Evolutionary conservation across 2,329 filamentous ascomycete genomes (phyloP), one percentile per base, ranked within the genome.

Genomic region (Cordyceps farinosa): DNA sequence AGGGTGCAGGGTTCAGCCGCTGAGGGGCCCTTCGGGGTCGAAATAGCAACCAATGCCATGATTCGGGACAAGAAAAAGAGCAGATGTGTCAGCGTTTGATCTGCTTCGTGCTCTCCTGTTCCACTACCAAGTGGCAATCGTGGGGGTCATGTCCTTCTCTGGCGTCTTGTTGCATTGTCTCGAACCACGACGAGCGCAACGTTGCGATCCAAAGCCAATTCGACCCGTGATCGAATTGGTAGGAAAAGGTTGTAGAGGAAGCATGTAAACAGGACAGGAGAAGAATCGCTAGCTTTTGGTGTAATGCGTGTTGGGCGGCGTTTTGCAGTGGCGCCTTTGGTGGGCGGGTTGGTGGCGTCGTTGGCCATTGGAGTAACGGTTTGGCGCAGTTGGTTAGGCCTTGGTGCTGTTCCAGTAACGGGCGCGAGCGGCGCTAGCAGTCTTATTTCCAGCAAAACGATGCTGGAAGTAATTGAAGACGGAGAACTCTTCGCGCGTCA

Each of bases 381-480:
- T 44, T 32, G 40, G 40, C 40, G 30, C 40, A 34, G 11, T 40
- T 13, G 13, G 6, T 72, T 70, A 79, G 54, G 74, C 78, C 56
- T 71, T 70, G 22, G 72, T 68, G 66, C 79, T 77, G 69, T 83
- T 78, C 84, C 84, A 87, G 72, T 81, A 86, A 64, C 82, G 75
- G 68, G 73, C 79, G 65, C 78, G 77, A 22, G 84, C 84, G 44
- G 73, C 75, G n/a, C 77, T 71, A 47, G 80, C 80, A n/a, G 77
- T 69, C 66, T 77, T 71, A 67, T 82, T 74, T 65, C 84, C 84
- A 36, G 78, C 74, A 71, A 89, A 92, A 10, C 88, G 84, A 66
- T 83, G 76, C 66, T 90, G 88, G 74, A 90, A 94, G 75, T 89
- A 94, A 79, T 95, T 96, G 84, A 96, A 92, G 65, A 96, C 82